Percentiles rank a stretch among this genome's conserved stretches.
Evolutionary conservation across 1,139 yeast species (phyloP).

Genomic region (Saccharomyces hybrid): DNA sequence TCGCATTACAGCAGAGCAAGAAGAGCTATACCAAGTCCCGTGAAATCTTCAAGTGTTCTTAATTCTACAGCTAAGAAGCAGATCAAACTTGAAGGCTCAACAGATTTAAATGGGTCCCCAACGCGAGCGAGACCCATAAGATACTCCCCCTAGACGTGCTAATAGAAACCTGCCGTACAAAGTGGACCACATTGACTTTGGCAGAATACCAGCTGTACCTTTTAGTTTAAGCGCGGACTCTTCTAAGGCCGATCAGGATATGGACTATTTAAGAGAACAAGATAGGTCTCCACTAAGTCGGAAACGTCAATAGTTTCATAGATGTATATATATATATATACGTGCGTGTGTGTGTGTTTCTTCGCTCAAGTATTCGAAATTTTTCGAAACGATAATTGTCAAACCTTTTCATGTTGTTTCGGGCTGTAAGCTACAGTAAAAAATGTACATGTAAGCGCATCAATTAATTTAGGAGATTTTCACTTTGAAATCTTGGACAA

Average conservation of each 20-base stretch:
- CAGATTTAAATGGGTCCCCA: not conserved
- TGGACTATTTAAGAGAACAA: not conserved
- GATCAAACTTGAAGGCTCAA: not conserved
- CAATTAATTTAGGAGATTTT: not conserved
- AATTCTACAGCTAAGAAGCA: constrained; percentile 10
- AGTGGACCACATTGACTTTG: not conserved
- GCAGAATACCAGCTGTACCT: not conserved
- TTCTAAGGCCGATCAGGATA: not conserved
- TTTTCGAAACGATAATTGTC: not conserved
- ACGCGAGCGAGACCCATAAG: not conserved
- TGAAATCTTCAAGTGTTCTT: constrained; percentile 14
- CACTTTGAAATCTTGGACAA: not conserved
- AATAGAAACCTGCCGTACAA: not conserved
- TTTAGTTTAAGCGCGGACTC: not conserved
- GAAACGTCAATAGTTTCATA: not conserved
- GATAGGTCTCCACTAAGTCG: not conserved
- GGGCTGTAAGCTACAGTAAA: not conserved
- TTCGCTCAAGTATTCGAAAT: not conserved
- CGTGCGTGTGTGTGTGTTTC: not conserved
- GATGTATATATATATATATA: not conserved
- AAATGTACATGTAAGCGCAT: not conserved
- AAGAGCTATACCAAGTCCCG: constrained; percentile 30
- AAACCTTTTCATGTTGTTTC: not conserved
- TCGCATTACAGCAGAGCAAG: constrained; percentile 25
- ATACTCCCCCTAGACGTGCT: not conserved